Evolutionary conservation across 176 grass and related monocot species (phyloP).

Genomic region (Avena atlantica): DNA sequence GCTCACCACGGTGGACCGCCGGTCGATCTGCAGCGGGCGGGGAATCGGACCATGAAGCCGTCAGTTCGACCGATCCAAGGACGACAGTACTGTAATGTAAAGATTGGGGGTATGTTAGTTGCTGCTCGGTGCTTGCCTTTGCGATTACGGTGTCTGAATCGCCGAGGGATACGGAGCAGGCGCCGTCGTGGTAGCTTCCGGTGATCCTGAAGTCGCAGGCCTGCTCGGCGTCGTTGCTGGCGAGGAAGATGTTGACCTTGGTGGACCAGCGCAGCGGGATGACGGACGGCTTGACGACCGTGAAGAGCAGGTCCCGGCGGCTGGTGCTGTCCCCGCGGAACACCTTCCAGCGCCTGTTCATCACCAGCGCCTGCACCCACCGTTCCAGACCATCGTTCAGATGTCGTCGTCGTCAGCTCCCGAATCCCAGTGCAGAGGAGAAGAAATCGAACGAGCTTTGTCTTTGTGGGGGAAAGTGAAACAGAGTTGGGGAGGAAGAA

Average conservation of each 20-base stretch:
- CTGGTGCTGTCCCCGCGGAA: slow-evolving; percentile 63
- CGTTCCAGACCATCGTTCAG: background rate
- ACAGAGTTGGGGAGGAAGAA: background rate
- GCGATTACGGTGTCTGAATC: slow-evolving; percentile 54
- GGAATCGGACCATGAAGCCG: background rate
- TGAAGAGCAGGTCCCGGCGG: slow-evolving; percentile 59
- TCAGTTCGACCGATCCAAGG: background rate
- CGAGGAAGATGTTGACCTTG: slow-evolving; percentile 63
- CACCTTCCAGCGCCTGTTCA: slow-evolving; percentile 62
- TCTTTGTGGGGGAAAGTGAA: background rate
- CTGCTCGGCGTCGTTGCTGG: slow-evolving; percentile 59
- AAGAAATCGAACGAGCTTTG: background rate
- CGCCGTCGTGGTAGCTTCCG: slow-evolving; percentile 62
- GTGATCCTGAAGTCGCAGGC: slow-evolving; percentile 65
- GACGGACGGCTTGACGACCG: slow-evolving; percentile 55
- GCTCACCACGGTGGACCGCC: slow-evolving; percentile 57
- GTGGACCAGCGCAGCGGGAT: slow-evolving; percentile 54
- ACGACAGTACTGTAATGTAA: background rate
- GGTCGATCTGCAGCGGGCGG: slow-evolving; percentile 50
- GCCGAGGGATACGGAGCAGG: slow-evolving; percentile 58
- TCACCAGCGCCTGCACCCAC: slow-evolving; percentile 39
- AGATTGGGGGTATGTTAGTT: background rate
- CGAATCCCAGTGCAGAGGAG: background rate
- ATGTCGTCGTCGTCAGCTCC: background rate
- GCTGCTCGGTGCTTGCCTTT: slow-evolving; percentile 19